These are phyloP conservation scores for Bolboschoenoplectus hybrid DNA, from an alignment of 202 grass and related monocot species.

Conservation along the genomic window DNA sequence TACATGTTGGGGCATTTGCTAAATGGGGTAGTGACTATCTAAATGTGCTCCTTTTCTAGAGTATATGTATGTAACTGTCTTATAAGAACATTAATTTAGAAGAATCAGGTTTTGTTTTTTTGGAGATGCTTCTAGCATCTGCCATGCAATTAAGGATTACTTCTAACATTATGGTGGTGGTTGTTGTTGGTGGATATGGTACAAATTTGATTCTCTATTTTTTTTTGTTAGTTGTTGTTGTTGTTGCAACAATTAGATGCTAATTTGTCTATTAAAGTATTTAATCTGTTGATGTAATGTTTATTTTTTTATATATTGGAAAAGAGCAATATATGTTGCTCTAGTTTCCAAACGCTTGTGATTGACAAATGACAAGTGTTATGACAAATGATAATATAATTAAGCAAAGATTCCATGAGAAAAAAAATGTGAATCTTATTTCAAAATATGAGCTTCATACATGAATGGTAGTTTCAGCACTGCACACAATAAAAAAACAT, in stretches of 20 bases:
- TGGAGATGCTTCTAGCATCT: not conserved
- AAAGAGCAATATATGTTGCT: not conserved
- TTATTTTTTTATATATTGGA: not conserved
- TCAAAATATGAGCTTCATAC: constrained; percentile 8
- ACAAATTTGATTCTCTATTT: not conserved
- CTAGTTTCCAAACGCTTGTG: not conserved
- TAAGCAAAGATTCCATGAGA: not conserved
- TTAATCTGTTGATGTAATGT: not conserved
- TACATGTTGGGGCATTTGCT: too few species aligned
- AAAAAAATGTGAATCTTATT: constrained; percentile 15
- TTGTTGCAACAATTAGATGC: not conserved
- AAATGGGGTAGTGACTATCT: too few species aligned
- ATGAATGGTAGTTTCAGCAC: not conserved
- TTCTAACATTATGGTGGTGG: not conserved
- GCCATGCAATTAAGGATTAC: not conserved
- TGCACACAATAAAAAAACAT: not conserved
- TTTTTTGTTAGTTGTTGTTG: not conserved
- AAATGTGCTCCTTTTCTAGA: too few species aligned
- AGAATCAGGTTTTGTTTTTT: not conserved
- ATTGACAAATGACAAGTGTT: not conserved
- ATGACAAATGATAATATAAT: not conserved
- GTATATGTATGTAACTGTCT: too few species aligned
- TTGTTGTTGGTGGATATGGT: not conserved
- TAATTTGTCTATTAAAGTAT: not conserved
- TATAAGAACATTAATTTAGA: too few species aligned